Evolutionary conservation across 1,139 yeast species (phyloP).

Genomic region (Arxiozyma slooffiae): DNA sequence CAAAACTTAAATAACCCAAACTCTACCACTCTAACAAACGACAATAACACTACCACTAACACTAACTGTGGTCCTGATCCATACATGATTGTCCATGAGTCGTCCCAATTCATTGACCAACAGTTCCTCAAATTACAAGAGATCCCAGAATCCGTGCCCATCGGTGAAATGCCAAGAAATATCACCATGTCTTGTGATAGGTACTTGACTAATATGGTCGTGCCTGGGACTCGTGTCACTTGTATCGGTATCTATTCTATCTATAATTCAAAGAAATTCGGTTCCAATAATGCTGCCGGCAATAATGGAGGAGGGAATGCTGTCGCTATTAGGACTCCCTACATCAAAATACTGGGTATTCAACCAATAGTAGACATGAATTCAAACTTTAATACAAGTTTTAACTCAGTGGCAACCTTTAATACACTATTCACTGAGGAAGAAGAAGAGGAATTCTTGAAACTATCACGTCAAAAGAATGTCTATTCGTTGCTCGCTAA

Average conservation of each 20-base stretch:
- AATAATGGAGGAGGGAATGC: conserved; percentile 29
- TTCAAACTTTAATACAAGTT: conserved; percentile 39
- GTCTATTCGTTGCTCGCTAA: conserved; percentile 75
- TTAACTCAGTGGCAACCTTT: conserved; percentile 23
- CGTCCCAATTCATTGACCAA: conserved; percentile 85
- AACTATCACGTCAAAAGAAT: conserved; percentile 71
- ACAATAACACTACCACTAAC: conserved; percentile 22
- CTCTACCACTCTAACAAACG: conserved; percentile 32
- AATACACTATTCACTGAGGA: conserved; percentile 64
- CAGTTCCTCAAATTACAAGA: conserved; percentile 91
- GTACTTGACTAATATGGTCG: conserved; percentile 76
- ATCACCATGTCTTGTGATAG: conserved; percentile 82
- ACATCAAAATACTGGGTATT: conserved; percentile 76
- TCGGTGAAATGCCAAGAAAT: conserved; percentile 97
- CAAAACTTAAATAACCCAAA: conserved; percentile 10
- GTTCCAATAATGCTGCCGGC: conserved; percentile 8
- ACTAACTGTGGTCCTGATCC: conserved; percentile 84
- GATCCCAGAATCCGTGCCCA: conserved; percentile 95
- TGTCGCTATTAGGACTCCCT: conserved; percentile 91
- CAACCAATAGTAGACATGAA: conserved; percentile 74
- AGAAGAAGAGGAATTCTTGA: conserved; percentile 85
- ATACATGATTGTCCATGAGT: conserved; percentile 85
- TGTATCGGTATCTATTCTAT: conserved; percentile 87
- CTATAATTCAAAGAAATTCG: conserved; percentile 52
- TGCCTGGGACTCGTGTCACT: conserved; percentile 93